Evolutionary conservation across 2,329 filamentous ascomycete species (phyloP).

Genomic region (Aspergillus vadensis): DNA sequence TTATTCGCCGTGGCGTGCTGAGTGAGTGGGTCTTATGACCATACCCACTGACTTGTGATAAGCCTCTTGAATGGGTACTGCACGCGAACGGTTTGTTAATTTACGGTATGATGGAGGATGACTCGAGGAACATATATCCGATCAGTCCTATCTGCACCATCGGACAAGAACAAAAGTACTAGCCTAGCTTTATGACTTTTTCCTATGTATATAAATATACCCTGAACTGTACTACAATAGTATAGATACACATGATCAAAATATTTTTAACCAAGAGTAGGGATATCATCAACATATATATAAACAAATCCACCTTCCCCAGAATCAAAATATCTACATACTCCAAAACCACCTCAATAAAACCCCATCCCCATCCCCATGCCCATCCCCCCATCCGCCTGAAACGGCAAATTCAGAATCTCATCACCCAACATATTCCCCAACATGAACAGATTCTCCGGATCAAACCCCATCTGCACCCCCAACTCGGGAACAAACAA

Average conservation of each 20-base stretch:
- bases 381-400: conserved; percentile 24
- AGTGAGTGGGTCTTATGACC: background rate
- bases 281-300: conserved; percentile 2
- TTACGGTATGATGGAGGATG: no score
- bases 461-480: conserved; percentile 28
- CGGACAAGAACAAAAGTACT: no score
- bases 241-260: background rate
- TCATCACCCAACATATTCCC: conserved; percentile 38
- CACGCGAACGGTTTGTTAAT: no score
- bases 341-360: conserved; percentile 11
- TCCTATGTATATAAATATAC: background rate
- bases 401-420: conserved; percentile 31
- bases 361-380: conserved; percentile 25
- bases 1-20: background rate
- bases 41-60: no score
- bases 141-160: no score
- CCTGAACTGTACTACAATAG: background rate
- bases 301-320: background rate
- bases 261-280: background rate
- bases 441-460: conserved; percentile 34
- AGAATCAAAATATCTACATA: background rate
- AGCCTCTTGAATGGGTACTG: no score
- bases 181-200: no score
- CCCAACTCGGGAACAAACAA: conserved; percentile 30
- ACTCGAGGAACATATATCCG: no score